phyloP scores from a whole-genome alignment of 805 yeast species.

The Metschnikowia kunwiensis region DNA sequence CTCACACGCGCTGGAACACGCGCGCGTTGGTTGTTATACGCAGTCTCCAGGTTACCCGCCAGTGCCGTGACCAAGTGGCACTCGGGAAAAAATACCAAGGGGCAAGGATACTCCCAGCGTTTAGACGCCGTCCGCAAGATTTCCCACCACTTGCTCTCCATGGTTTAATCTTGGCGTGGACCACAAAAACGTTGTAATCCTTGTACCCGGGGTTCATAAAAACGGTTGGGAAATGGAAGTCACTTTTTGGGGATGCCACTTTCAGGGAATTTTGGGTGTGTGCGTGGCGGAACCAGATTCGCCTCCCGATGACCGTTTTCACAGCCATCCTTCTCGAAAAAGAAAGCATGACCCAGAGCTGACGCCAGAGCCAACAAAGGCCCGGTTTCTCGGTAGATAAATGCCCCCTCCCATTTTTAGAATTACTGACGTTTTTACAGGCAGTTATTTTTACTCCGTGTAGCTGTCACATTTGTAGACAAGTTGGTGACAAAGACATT shows the following conservation, averaged over 20 bases:
- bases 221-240: too few relatives aligned
- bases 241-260: neutral
- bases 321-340: conserved; percentile 5
- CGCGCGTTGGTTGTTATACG: conserved; percentile 1
- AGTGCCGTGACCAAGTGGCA: conserved; percentile 1
- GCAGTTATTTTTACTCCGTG: too few relatives aligned
- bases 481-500: neutral
- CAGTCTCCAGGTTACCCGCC: conserved; percentile 9
- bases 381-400: too few relatives aligned
- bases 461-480: conserved; percentile 2
- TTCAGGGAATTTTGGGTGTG: conserved; percentile 2
- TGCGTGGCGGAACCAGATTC: conserved; percentile 7
- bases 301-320: conserved; percentile 1
- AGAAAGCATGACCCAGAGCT: conserved; percentile 10
- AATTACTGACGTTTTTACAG: too few relatives aligned
- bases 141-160: too few relatives aligned
- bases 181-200: too few relatives aligned
- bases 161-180: too few relatives aligned
- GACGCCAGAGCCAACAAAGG: too few relatives aligned
- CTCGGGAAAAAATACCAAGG: conserved; percentile 3
- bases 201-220: too few relatives aligned
- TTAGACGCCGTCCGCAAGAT: conserved; percentile 2
- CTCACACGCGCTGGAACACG: conserved; percentile 9
- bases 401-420: too few relatives aligned
- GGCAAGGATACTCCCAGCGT: conserved; percentile 5